These are phyloP conservation scores for Decorospora gaudefroyi DNA, from an alignment of 2,329 filamentous ascomycete genomes.

Conservation along the genomic window DNA sequence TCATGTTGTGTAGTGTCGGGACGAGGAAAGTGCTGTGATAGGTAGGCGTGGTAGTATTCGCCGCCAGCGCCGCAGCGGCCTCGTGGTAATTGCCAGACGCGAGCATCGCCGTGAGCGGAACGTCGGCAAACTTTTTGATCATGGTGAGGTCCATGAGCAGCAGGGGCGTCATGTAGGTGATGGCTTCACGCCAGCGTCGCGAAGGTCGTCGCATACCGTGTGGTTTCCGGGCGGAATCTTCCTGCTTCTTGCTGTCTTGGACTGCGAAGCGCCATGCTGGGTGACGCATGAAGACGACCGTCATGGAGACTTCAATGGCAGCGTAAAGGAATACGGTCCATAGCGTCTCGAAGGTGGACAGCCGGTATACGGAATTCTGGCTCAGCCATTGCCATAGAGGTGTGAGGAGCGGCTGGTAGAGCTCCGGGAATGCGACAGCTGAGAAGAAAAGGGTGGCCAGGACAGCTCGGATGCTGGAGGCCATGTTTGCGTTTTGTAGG, in stretches of 20 bases:
- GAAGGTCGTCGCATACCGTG: slow-evolving; percentile 2
- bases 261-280: neutral
- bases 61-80: neutral
- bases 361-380: neutral
- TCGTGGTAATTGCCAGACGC: slow-evolving; percentile 1
- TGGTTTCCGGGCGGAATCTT: neutral
- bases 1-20: slow-evolving; percentile 2
- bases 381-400: slow-evolving; percentile 1
- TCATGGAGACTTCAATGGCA: slow-evolving; percentile 1
- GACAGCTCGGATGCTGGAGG: neutral
- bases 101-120: slow-evolving; percentile 1
- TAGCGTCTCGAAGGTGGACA: neutral
- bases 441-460: neutral
- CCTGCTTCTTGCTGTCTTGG: neutral
- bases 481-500: too few relatives aligned
- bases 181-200: neutral
- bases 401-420: slow-evolving; percentile 1
- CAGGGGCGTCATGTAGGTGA: neutral
- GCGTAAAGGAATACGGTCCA: slow-evolving; percentile 2
- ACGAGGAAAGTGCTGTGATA: neutral
- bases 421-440: neutral
- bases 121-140: slow-evolving; percentile 1
- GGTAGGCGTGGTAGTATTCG: neutral
- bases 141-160: slow-evolving; percentile 2
- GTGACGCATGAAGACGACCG: neutral